Base-by-base conservation (phyloP, 1,284 basidiomycete genomes). In the Mycena sp. region DNA sequence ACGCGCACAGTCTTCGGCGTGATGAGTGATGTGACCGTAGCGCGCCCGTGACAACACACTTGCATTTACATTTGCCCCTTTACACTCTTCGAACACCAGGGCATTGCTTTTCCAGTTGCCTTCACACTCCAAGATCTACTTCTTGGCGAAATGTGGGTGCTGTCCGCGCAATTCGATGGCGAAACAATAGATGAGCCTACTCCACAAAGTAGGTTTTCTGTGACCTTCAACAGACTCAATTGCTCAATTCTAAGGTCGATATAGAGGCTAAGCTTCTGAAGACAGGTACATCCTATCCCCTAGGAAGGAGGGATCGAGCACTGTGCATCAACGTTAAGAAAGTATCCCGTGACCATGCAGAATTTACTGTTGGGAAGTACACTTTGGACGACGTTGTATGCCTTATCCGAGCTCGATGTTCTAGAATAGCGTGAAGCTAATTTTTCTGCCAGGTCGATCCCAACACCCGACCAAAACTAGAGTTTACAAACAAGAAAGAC, bases 201-300 rank as follows among this genome's bases (percentile, higher is more conserved):
- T 16, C 1, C 16, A 7, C 26, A 37, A 45, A 63, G 61, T 63
- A 19, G 19, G 58, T 57, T 32, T 53, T 11, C 16, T 7, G 14
- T 29, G 30, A 17, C 6, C 17, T 7, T 28, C 17, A 23, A n/a
- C 21, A 23, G 26, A 21, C 29, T 23, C 30, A 23, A 23, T 19
- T 35, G 21, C 25, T 38, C 30, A 12, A 6, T 32, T 35, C 41
- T 53, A 40, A 64, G 32, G 19, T 7, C 40, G 32, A 16, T 17
- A n/a, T 51, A 68, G 64, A 58, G 45, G 50, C 52, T 11, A 66
- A 64, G 28, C 58, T 68, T 35, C 49, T 68, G 0, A 74, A 77
- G 11, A 71, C 74, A 25, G 76, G 71, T 11, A 67, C 71, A 21
- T 58, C 72, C 1, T 71, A 68, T 26, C 3, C 37, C 7, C 11